Base-by-base conservation (phyloP, 2,329 filamentous ascomycete genomes). In the Scedosporium minutisporum region DNA sequence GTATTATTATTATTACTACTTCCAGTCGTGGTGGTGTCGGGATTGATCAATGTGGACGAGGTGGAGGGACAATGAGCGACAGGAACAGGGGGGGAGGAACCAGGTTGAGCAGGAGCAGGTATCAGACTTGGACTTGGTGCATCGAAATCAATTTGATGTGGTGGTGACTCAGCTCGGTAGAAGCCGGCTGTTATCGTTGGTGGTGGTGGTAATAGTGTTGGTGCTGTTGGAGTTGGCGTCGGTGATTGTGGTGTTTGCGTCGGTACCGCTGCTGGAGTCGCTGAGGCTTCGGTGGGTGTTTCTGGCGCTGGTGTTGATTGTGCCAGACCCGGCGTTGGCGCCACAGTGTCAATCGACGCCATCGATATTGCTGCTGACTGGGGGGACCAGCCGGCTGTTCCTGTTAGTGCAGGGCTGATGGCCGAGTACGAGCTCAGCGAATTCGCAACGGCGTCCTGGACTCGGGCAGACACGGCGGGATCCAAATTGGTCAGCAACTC, bases 401-500 rank as follows among this genome's bases (percentile, higher is more conserved):
- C 63, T 64, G 70, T 67, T 65, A 76, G 72, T 65, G 71, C 72
- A 63, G 74, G 74, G 62, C 70, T 71, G 68, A 84, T 74, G 53
- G 76, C 74, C 63, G 79, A 75, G 69, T 81, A 83, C 64, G 75
- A 74, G 66, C 73, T 68, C 57, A 80, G 69, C 25, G 73, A 77
- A 62, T 75, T 74, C 61, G 75, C 73, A 66, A 87, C 76, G 67
- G 75, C 73, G 66, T 77, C 74, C 51, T 77, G 73, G 63, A 85
- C 77, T 63, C 74, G 73, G 66, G 70, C 74, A 42, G 79, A 80
- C 65, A 82, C 72, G 66, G 80, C 71, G 60, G 75, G 72, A 33
- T 80, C 73, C 59, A 80, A 74, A 67, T 79, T 71, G 67, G 74
- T 75, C 68, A 87, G 74, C 63, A 83, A 73, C 59, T 77, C 72